Evolutionary conservation across 225 moss, liverwort and hornwort species (phyloP), one percentile per base, ranked within the genome.

Genomic region (Asterella californica): DNA sequence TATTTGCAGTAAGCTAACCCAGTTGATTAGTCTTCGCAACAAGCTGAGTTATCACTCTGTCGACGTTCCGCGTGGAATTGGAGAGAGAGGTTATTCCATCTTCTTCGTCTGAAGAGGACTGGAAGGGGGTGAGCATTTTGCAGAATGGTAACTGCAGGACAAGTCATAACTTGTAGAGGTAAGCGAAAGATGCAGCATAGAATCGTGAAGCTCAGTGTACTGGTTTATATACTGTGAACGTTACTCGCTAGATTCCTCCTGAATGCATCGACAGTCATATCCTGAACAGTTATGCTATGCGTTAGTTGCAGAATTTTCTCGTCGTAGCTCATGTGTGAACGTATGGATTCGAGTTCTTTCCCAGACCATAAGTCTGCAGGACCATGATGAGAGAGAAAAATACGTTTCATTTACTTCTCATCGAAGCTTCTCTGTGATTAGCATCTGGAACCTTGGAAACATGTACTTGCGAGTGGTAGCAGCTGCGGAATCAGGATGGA

Each of bases 131-230:
- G 42, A 42, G 7, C 7, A 42, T 42, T 42, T n/a, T n/a, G n/a
- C 42, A 42, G 42, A 42, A 72, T 72, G 72, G 24, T 47, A 27
- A 72, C 72, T 7, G 72, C 49, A 11, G 72, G 72, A 9, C 47
- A 72, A 25, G 72, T 72, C 4, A 72, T 72, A 25, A 38, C 21
- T 25, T 72, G 72, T n/a, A 72, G 29, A 49, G 72, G 72, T 72
- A 48, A 72, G 72, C 48, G 9, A 5, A 6, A 12, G 27, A 10
- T 0, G 10, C 9, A 24, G 25, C 2, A 12, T 22, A 18, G 45
- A 2, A 9, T 67, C 32, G 0, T 32, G 32, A 65, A 12, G 32
- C 0, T 65, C 32, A 25, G n/a, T 7, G 14, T 2, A n/a, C n/a
- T n/a, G 6, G 1, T 34, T 9, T 34, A 0, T 67, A 8, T 11